These are phyloP conservation scores for Fusarium humuli DNA, from an alignment of 2,329 filamentous ascomycete genomes.

Conservation along the genomic window DNA sequence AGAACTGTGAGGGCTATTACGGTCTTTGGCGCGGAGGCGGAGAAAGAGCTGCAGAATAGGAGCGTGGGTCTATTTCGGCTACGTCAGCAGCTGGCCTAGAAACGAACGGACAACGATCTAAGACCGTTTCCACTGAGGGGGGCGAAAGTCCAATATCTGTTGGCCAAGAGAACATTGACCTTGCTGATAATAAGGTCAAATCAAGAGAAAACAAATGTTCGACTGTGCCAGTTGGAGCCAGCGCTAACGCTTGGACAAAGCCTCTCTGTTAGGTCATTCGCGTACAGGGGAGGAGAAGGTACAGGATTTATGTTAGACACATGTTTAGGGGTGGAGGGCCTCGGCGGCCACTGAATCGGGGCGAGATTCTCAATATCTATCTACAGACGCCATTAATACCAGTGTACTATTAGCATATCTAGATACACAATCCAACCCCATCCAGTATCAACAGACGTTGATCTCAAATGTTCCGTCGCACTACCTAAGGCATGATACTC, in stretches of 20 bases:
- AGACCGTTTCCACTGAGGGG: constrained; percentile 14
- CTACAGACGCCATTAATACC: constrained; percentile 30
- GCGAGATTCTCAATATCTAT: constrained; percentile 17
- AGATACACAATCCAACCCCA: background rate
- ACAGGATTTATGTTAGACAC: constrained; percentile 34
- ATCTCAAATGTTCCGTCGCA: background rate
- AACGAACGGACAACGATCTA: background rate
- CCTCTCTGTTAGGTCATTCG: background rate
- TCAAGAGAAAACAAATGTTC: background rate
- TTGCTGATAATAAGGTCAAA: background rate
- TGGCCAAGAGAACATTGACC: background rate
- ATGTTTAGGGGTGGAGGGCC: constrained; percentile 30
- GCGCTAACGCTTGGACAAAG: background rate
- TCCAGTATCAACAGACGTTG: background rate
- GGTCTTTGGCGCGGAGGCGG: constrained; percentile 71
- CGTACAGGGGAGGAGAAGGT: background rate
- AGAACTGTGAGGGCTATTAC: constrained; percentile 74
- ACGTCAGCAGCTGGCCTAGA: constrained; percentile 32
- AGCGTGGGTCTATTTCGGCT: constrained; percentile 38
- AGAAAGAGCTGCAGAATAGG: constrained; percentile 54
- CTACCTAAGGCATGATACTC: background rate
- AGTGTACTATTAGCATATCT: constrained; percentile 22
- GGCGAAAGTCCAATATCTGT: constrained; percentile 27
- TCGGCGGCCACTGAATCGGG: constrained; percentile 21
- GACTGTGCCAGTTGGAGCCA: background rate